These are phyloP conservation scores for Chaetomiaceae sp. DNA, from an alignment of 2,329 filamentous ascomycete species.

Conservation along the genomic window DNA sequence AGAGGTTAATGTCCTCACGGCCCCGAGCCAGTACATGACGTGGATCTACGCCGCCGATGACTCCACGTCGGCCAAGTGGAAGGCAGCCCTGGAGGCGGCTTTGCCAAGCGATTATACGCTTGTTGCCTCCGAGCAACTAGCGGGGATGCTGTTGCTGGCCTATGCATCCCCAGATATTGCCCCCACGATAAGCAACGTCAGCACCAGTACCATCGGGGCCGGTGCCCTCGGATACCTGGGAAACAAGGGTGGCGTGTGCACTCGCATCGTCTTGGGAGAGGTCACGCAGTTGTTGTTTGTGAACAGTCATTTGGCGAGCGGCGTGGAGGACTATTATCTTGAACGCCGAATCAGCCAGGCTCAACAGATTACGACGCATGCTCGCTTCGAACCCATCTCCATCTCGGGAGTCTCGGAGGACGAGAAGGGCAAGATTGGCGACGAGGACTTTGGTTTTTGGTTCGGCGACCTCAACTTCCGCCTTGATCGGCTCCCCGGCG, in stretches of 20 bases:
- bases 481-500: conserved; percentile 78
- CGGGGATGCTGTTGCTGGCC: conserved; percentile 77
- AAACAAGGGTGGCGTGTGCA: conserved; percentile 87
- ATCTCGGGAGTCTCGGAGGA: conserved; percentile 60
- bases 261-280: conserved; percentile 79
- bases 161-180: conserved; percentile 77
- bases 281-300: conserved; percentile 85
- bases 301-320: conserved; percentile 87
- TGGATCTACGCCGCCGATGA: conserved; percentile 61
- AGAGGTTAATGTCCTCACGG: conserved; percentile 83
- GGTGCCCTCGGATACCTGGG: conserved; percentile 90
- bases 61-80: conserved; percentile 67
- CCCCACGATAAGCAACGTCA: conserved; percentile 72
- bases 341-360: conserved; percentile 90
- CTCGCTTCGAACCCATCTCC: conserved; percentile 70
- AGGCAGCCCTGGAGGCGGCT: conserved; percentile 65
- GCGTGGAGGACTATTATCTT: conserved; percentile 68
- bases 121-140: conserved; percentile 76
- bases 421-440: conserved; percentile 68
- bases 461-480: conserved; percentile 95
- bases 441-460: conserved; percentile 94
- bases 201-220: conserved; percentile 78
- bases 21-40: conserved; percentile 71
- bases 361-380: conserved; percentile 68
- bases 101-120: conserved; percentile 73